Evolutionary conservation across 495 filamentous ascomycete genomes (phyloP), one percentile per base, ranked within the genome.

Genomic region (Podospora didyma): DNA sequence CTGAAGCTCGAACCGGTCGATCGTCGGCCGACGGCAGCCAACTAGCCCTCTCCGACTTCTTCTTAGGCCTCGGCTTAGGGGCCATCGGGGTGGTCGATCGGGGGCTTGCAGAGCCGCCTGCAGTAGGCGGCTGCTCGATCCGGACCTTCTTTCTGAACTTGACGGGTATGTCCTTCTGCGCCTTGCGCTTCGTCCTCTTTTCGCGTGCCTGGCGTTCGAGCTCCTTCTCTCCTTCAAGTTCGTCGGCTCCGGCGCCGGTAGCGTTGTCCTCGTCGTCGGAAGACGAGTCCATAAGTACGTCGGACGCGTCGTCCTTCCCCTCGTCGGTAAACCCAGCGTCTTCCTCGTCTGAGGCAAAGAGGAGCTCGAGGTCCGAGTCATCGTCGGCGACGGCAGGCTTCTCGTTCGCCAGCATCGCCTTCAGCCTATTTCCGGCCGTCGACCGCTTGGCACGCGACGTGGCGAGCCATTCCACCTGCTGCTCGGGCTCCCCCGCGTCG

Each of bases 41-140:
- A 56, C 90, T 96, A 39, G 86, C 78, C 42, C 92, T 84, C 72
- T 97, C 94, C 3, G 89, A 91, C 73, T 96, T 97, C 78, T 96
- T 98, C 77, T 90, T 92, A 3, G 86, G 87, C 55, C 88, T 82
- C 19, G 87, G 78, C 16, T 79, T 70, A 51, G 75, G 64, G 28
- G 56, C 19, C 12, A 16, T 22, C 17, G 31, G 17, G 20, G 63
- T 57, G 54, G 78, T 65, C 19, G 80, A 70, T 34, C 75, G 73
- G 34, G 75, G 71, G 21, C 79, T 81, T 3, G 84, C 73, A 35
- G 72, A 65, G 31, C 66, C 60, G 2, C 61, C 61, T 17, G 63
- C 19, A 6, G 60, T 49, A 7, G 57, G 61, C 9, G 71, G 70
- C 46, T 72, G 66, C 46, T 80, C 79, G 49, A 79, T 80, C 56